These are phyloP conservation scores for Ocimum tenuiflorum DNA, from an alignment of 257 asterid species.

Conservation along the genomic window DNA sequence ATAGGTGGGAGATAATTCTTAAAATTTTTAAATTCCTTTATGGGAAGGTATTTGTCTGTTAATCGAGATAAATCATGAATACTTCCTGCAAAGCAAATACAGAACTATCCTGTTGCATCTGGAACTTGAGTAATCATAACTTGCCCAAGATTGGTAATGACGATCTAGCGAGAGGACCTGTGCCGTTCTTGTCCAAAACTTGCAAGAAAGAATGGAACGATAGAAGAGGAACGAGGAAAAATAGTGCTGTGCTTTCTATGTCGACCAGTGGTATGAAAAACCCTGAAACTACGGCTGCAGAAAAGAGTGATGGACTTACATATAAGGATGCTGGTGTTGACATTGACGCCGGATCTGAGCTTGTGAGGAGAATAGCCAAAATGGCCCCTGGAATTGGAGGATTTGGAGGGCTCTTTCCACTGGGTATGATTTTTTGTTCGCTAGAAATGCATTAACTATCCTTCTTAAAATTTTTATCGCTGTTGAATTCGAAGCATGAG, in stretches of 20 bases:
- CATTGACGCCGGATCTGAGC: conserved; percentile 95
- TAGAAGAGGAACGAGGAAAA: conserved; percentile 23
- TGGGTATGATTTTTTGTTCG: conserved; percentile 41
- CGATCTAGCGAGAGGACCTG: conserved; percentile 7
- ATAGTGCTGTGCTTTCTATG: conserved; percentile 19
- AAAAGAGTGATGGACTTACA: conserved; percentile 43
- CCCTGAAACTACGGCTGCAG: conserved; percentile 24
- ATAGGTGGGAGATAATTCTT: too few species aligned
- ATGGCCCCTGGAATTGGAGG: conserved; percentile 99
- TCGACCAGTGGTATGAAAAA: conserved; percentile 24
- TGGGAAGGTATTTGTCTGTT: conserved; percentile 13
- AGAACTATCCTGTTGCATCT: conserved; percentile 21
- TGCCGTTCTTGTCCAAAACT: conserved; percentile 20
- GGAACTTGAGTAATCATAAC: conserved; percentile 16
- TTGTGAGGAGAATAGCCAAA: conserved; percentile 78
- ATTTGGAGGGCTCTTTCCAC: conserved; percentile 92
- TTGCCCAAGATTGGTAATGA: conserved; percentile 6
- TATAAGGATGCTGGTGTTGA: conserved; percentile 96
- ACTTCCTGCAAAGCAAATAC: conserved; percentile 28
- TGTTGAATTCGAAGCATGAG: too few species aligned
- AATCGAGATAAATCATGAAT: conserved; percentile 22
- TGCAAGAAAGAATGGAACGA: conserved; percentile 13
- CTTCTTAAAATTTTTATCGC: neutral
- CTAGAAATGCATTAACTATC: neutral
- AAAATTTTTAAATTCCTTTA: too few species aligned